Base-by-base conservation (phyloP, 139 green algal genomes). In the Gonium pectorale region DNA sequence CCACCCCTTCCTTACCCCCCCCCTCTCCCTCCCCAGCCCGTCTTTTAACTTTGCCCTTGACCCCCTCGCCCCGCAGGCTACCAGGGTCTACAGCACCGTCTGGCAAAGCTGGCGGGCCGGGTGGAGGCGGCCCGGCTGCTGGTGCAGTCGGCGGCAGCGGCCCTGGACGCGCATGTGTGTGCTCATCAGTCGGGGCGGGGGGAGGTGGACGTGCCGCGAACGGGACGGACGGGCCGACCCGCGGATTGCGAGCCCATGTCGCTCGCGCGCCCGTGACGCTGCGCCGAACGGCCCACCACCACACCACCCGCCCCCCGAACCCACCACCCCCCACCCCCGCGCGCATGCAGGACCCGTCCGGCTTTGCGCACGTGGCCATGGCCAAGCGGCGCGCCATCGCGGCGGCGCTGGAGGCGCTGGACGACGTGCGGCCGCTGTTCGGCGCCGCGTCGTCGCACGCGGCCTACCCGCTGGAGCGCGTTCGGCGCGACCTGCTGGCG, bases 101-200 rank as follows among this genome's bases (percentile, higher is more conserved):
- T 78, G 29, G 69, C 35, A 9, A 7, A 4, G 15, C 69, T 63
- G 43, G 3, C 9, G 29, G 43, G 29, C 8, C 69, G 69, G 2
- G 69, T 78, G 69, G 69, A 40, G 27, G 69, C 29, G 2, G 69
- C 69, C 22, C 27, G 69, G 69, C 69, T 78, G n/a, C 13, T 62
- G 69, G 69, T 62, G 69, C 38, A 33, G 44, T 4, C 17, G 2
- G 69, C 69, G 11, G 69, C 69, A n/a, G 44, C 43, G n/a, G 69
- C 43, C 3, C 1, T 78, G 29, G 69, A 78, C 44, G 11, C 69
- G 15, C 24, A 15, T 43, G 69, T 78, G 40, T 2, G 67, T 73
- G 67, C 8, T 37, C 35, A 41, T 40, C 1, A 15, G 13, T 40
- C 9, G 5, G 33, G 24, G 3, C 7, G 3, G 27, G 3, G 11